Conservation (phyloP, 2,329 filamentous ascomycete genomes). For the Xylariaceae sp. region DNA sequence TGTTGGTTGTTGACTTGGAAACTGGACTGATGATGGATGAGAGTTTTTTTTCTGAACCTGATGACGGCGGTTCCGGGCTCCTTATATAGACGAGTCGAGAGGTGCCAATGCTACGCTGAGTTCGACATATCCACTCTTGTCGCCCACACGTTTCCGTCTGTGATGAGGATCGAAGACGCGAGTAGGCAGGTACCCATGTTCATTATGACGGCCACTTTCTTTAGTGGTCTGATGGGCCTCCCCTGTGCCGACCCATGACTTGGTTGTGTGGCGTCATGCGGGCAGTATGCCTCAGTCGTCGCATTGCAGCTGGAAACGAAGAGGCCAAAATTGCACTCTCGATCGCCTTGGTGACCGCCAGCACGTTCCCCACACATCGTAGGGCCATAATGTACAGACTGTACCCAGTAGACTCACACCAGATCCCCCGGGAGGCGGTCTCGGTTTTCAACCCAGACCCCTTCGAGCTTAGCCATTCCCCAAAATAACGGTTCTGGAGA, state of each 20-base stretch:
- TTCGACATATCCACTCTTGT: neutral
- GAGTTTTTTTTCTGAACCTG: neutral
- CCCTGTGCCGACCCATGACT: neutral
- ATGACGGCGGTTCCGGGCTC: slow-evolving; percentile 8
- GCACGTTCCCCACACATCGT: neutral
- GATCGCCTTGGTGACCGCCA: neutral
- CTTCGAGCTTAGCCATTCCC: neutral
- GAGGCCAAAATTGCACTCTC: neutral
- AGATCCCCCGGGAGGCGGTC: neutral
- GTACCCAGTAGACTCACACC: too few relatives aligned
- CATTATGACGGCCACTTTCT: neutral
- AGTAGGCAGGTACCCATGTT: neutral
- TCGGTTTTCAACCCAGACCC: neutral
- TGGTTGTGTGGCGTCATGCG: slow-evolving; percentile 12
- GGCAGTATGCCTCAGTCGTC: slow-evolving; percentile 8
- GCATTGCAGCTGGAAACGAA: slow-evolving; percentile 5
- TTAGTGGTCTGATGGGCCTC: slow-evolving; percentile 4
- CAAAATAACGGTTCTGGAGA: neutral
- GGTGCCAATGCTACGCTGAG: neutral
- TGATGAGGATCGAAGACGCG: slow-evolving; percentile 5
- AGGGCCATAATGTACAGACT: too few relatives aligned
- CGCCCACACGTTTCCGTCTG: neutral
- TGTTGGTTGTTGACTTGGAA: too few relatives aligned
- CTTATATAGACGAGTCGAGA: slow-evolving; percentile 17
- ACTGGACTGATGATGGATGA: slow-evolving; percentile 9